phyloP scores from a whole-genome alignment of 768 basidiomycete species.

The Trametes meyenii region DNA sequence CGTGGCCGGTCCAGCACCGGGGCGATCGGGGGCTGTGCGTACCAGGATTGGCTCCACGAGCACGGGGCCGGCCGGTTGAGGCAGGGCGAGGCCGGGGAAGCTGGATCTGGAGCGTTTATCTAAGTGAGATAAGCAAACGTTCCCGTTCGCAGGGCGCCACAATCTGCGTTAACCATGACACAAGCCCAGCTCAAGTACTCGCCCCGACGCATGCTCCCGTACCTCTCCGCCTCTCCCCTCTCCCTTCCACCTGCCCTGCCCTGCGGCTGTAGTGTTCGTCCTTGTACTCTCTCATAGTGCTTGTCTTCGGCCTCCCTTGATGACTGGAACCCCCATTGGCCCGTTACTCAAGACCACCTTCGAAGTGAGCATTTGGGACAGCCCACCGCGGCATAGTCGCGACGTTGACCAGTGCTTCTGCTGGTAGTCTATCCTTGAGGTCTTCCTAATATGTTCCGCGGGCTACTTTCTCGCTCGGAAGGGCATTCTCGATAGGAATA shows the following conservation, averaged over 20 bases:
- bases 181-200: constrained; percentile 2
- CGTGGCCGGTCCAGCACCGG: not conserved
- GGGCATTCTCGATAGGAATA: constrained; percentile 86
- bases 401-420: not conserved
- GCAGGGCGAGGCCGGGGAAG: not conserved
- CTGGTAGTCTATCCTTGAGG: constrained; percentile 81
- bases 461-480: constrained; percentile 79
- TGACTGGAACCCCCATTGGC: constrained; percentile 38
- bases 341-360: constrained; percentile 60
- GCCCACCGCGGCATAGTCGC: not conserved
- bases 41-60: not conserved
- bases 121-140: not conserved
- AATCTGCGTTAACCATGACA: constrained; percentile 17
- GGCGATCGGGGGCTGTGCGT: not conserved
- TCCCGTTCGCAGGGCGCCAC: constrained; percentile 2
- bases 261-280: not conserved
- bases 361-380: constrained; percentile 43
- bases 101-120: constrained; percentile 9
- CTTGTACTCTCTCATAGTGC: not conserved
- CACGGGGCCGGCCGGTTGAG: not conserved
- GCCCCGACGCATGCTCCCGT: no score
- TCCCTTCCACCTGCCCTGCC: not conserved
- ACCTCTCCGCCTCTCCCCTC: constrained; percentile 5
- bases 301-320: constrained; percentile 2
- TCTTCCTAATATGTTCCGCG: constrained; percentile 82